Evolutionary conservation across 2,329 filamentous ascomycete species (phyloP).

Genomic region (Bipolaris bicolor): DNA sequence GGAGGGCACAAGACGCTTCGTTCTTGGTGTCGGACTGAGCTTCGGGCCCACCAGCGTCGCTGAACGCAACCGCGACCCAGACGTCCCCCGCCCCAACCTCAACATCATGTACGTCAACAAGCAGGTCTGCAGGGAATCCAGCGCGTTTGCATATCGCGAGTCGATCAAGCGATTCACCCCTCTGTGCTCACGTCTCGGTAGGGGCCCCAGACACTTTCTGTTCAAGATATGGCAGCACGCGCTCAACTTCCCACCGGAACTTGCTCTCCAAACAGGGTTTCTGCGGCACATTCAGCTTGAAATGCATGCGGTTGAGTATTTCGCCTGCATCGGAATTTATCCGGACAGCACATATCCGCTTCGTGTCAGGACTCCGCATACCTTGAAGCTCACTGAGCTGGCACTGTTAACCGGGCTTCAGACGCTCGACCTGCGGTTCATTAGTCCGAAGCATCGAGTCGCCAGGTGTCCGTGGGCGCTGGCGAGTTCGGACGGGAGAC

Average conservation of each 20-base stretch:
- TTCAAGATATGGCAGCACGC: background rate
- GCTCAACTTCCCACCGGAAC: background rate
- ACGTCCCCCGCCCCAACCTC: slow-evolving; percentile 16
- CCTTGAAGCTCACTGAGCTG: background rate
- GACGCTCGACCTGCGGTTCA: slow-evolving; percentile 26
- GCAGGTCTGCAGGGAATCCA: slow-evolving; percentile 11
- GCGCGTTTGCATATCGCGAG: background rate
- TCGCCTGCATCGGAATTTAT: slow-evolving; percentile 14
- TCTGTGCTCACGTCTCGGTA: background rate
- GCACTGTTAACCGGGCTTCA: slow-evolving; percentile 2
- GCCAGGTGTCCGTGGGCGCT: slow-evolving; percentile 21
- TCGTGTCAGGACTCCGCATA: too few relatives aligned
- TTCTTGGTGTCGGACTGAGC: slow-evolving; percentile 13
- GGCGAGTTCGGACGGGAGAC: background rate
- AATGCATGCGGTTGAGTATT: slow-evolving; percentile 16
- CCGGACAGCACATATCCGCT: background rate
- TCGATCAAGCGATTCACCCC: slow-evolving; percentile 15
- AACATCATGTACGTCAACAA: slow-evolving; percentile 18
- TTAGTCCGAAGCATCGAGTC: slow-evolving; percentile 21
- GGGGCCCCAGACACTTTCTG: background rate
- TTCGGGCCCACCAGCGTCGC: background rate
- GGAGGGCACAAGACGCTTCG: background rate
- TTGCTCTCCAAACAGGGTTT: background rate
- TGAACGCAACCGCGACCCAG: slow-evolving; percentile 16
- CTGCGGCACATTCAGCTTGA: slow-evolving; percentile 21